Percentiles rank a stretch among this genome's conserved stretches.
Conservation (phyloP, 495 filamentous ascomycete genomes). For the Podospora anserina region DNA sequence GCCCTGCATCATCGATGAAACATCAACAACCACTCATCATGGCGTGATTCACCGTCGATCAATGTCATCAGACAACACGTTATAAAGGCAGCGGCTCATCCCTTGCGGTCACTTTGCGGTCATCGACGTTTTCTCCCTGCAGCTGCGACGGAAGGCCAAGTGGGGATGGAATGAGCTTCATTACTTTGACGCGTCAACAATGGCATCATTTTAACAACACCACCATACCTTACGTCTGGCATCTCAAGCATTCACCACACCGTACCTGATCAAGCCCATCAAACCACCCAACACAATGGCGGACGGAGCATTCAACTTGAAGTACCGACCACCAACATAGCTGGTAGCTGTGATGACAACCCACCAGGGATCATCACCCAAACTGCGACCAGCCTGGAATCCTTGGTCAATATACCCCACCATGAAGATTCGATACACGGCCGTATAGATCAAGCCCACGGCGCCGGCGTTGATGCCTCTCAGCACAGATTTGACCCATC, state of each 20-base stretch:
- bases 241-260: conserved; percentile 38
- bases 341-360: conserved; percentile 62
- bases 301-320: conserved; percentile 55
- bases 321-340: conserved; percentile 63
- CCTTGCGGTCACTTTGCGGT: neutral
- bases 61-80: neutral
- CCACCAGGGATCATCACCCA: conserved; percentile 73
- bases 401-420: conserved; percentile 64
- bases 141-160: neutral
- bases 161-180: neutral
- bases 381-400: conserved; percentile 53
- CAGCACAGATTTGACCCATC: conserved; percentile 56
- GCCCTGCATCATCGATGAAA: neutral
- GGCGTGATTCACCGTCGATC: neutral
- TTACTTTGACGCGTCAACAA: neutral
- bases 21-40: neutral
- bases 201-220: neutral
- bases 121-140: neutral
- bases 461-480: conserved; percentile 73
- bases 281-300: conserved; percentile 65
- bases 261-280: conserved; percentile 65
- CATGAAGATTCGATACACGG: conserved; percentile 80
- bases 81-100: neutral
- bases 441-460: conserved; percentile 77
- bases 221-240: too few species aligned